A percentile compares a stretch with the other conserved stretches of the same genome.
These are phyloP conservation scores for Alternaria sp. DNA, from an alignment of 2,329 filamentous ascomycete genomes.

Conservation along the genomic window DNA sequence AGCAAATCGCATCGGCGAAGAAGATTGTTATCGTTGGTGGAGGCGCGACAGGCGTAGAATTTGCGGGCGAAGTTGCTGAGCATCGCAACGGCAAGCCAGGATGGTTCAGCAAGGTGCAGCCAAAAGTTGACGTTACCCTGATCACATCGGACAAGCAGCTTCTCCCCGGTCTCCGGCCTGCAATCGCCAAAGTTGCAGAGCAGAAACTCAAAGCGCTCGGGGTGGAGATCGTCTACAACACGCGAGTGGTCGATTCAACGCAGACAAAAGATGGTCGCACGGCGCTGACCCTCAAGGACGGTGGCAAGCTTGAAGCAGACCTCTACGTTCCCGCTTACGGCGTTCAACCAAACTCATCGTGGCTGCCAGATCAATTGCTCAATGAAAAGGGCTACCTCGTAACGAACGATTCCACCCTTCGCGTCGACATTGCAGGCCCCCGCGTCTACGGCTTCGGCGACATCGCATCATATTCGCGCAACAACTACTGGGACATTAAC, in stretches of 20 bases:
- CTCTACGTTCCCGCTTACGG: constrained; percentile 61
- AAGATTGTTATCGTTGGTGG: constrained; percentile 57
- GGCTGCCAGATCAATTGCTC: constrained; percentile 57
- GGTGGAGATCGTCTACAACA: constrained; percentile 53
- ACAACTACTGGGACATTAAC: constrained; percentile 51
- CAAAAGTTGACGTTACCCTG: constrained; percentile 53
- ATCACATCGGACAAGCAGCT: constrained; percentile 51
- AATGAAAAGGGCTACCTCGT: constrained; percentile 56
- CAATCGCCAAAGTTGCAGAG: constrained; percentile 53
- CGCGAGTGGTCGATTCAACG: constrained; percentile 36
- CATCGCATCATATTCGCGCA: constrained; percentile 51
- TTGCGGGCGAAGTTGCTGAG: constrained; percentile 58
- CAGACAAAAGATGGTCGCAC: constrained; percentile 47
- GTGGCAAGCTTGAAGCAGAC: constrained; percentile 56
- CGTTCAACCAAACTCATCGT: constrained; percentile 59
- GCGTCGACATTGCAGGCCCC: constrained; percentile 53
- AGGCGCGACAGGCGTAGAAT: constrained; percentile 57
- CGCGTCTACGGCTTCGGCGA: constrained; percentile 59
- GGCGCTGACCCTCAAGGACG: constrained; percentile 49
- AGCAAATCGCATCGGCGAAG: constrained; percentile 47
- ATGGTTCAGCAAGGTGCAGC: constrained; percentile 40
- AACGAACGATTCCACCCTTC: constrained; percentile 54
- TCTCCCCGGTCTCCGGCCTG: constrained; percentile 50
- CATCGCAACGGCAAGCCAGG: constrained; percentile 48
- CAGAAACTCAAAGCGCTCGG: constrained; percentile 55